Percentiles rank a stretch among this genome's conserved stretches.
phyloP scores from a whole-genome alignment of 176 grass and related monocot species.

The Avena atlantica region DNA sequence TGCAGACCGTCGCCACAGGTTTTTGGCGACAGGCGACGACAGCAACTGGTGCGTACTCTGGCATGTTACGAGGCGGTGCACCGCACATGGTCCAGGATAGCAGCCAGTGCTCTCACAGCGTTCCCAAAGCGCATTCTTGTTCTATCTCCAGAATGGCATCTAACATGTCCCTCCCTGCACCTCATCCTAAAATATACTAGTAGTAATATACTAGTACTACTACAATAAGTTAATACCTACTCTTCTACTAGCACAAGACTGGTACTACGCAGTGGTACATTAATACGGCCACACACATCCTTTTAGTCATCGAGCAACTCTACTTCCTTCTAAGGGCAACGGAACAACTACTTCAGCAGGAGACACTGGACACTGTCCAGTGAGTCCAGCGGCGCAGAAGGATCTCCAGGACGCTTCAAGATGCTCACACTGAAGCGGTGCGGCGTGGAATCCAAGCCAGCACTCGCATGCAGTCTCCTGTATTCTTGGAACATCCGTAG shows the following conservation, averaged over 20 bases:
- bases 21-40: too few species aligned
- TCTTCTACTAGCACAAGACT: conserved; percentile 15
- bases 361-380: conserved; percentile 40
- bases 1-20: background rate
- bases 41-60: background rate
- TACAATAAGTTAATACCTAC: conserved; percentile 10
- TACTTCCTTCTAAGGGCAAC: background rate
- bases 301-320: conserved; percentile 2
- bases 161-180: background rate
- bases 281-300: conserved; percentile 22
- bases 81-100: background rate
- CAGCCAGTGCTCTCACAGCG: background rate
- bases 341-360: conserved; percentile 34
- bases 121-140: background rate
- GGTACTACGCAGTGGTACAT: background rate
- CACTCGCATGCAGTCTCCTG: background rate
- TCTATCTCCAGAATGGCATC: conserved; percentile 1
- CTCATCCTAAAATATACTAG: conserved; percentile 13
- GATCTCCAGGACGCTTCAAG: conserved; percentile 31
- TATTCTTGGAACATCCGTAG: conserved; percentile 8
- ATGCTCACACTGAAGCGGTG: background rate
- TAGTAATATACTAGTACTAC: too few species aligned
- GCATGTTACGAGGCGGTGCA: background rate
- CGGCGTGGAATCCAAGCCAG: background rate
- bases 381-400: background rate